Evolutionary conservation across 352 stramenopile species (phyloP).

Genomic region (Phytophthora multivora): DNA sequence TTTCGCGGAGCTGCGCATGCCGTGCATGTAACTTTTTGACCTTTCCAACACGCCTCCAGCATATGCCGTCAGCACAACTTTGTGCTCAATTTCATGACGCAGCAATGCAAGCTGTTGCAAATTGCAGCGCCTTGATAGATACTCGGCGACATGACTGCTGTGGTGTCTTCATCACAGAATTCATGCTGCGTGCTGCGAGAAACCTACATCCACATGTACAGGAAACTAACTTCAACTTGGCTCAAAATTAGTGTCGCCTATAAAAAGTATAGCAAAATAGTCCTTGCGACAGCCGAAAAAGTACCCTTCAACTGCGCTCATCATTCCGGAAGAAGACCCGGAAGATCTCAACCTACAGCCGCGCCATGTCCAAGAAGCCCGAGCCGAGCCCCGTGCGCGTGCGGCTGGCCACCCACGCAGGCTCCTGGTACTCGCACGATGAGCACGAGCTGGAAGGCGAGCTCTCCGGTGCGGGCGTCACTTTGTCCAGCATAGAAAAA

Average conservation of each 20-base stretch:
- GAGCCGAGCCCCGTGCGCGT: conserved; percentile 47
- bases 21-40: conserved; percentile 1
- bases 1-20: conserved; percentile 1
- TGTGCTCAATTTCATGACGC: background rate
- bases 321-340: conserved; percentile 14
- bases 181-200: no score
- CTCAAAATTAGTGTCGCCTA: background rate
- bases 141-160: background rate
- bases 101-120: background rate
- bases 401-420: conserved; percentile 76
- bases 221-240: background rate
- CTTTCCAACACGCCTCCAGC: background rate
- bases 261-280: background rate
- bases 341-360: conserved; percentile 14
- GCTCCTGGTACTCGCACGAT: conserved; percentile 86
- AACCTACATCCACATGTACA: background rate
- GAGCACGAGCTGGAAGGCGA: conserved; percentile 61
- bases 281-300: conserved; percentile 5
- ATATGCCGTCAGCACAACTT: background rate
- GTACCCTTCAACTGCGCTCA: conserved; percentile 6
- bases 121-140: background rate
- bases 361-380: conserved; percentile 40
- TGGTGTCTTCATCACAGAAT: background rate
- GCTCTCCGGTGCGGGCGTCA: conserved; percentile 42
- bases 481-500: conserved; percentile 4